Evolutionary conservation across 2,329 filamentous ascomycete genomes (phyloP).

Genomic region (Thielaviopsis cerberus): DNA sequence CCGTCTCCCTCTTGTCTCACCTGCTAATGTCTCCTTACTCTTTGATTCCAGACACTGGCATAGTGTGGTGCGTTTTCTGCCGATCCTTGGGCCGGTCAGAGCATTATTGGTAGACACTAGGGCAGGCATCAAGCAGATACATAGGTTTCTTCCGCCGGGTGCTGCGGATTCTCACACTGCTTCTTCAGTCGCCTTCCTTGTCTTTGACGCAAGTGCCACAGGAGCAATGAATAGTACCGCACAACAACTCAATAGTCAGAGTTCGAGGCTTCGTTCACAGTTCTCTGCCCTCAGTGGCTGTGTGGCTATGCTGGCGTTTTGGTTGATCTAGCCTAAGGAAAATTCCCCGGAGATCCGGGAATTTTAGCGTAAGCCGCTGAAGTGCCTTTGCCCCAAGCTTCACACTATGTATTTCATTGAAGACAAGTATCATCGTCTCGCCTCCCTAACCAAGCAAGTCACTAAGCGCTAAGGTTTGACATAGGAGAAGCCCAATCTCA

Average conservation of each 20-base stretch:
- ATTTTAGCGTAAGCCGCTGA: not conserved
- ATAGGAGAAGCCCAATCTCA: not conserved
- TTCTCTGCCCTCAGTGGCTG: not conserved
- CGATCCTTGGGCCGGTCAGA: too few species aligned
- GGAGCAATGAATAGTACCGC: too few species aligned
- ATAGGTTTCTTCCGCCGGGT: too few species aligned
- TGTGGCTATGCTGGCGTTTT: too few species aligned
- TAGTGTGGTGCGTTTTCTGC: not conserved
- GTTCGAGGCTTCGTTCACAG: too few species aligned
- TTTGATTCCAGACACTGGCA: not conserved
- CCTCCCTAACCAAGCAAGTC: not conserved
- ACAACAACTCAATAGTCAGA: too few species aligned
- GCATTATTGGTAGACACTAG: too few species aligned
- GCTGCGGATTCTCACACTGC: too few species aligned
- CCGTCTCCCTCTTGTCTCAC: not conserved
- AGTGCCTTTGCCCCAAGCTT: not conserved
- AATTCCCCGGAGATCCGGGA: not conserved
- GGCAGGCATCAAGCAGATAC: too few species aligned
- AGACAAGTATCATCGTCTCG: not conserved
- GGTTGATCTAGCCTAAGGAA: not conserved
- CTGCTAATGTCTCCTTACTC: not conserved
- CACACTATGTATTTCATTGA: not conserved
- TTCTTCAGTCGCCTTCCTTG: too few species aligned
- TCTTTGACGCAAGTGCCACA: too few species aligned
- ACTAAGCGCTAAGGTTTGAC: not conserved